Base-by-base conservation (phyloP, 2,329 filamentous ascomycete species). In the Huntiella bhutanensis region DNA sequence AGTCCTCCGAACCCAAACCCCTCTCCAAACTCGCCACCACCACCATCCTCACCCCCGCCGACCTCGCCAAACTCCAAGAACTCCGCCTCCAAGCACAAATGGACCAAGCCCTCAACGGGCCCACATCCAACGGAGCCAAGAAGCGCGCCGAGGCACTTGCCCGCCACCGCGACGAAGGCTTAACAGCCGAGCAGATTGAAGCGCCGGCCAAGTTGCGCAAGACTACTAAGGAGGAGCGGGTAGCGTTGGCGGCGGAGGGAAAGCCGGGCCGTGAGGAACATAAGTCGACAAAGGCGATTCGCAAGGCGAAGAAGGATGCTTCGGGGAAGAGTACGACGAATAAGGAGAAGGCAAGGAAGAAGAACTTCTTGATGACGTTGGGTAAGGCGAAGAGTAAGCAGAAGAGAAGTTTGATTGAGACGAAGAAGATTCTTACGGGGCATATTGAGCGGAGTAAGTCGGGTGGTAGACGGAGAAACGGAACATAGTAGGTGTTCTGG, bases 281-380 rank as follows among this genome's bases (percentile, higher is more conserved):
- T 66, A 86, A 88, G 67, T 82, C 77, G 52, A 91, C 83, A 46
- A 78, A 84, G 52, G 86, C 86, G 12, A 78, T 83, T 58, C 72
- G 82, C 56, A 84, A 85, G 69, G 77, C 84, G 60, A 84, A 87
- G 70, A 93, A 93, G 73, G 76, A 80, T 56, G 71, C 77, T 2
- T 75, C 86, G 64, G 91, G 91, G 57, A 96, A 96, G 77, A 93
- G 83, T 60, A 87, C 85, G 34, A 96, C 88, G 53, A 98, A 98
- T 65, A 83, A 82, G 66, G 91, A 98, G 69, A 98, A 98, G 75
- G 77, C 82, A 37, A 71, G 88, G 54, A 85, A 84, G 72, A 98
- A 98, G 82, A 98, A 98, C 63, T 93, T 98, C 64, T 60, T 98
- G 56, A 98, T 98, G 91, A 96, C 88, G 35, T 65, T 98, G 50